Evolutionary conservation across 352 stramenopile genomes (phyloP).

Genomic region (Peronospora farinosa): DNA sequence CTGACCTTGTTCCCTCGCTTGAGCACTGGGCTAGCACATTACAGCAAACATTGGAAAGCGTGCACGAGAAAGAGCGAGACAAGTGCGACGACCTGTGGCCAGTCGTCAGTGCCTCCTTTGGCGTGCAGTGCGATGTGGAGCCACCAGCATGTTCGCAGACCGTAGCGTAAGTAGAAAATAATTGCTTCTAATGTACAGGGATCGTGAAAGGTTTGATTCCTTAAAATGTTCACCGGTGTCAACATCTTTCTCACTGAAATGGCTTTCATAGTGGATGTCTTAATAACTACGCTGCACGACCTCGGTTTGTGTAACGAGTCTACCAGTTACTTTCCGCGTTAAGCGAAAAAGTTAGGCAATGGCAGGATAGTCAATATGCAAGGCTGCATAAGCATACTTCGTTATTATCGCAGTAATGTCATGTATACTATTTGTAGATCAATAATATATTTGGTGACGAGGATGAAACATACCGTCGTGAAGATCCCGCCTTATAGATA

Average conservation of each 20-base stretch:
- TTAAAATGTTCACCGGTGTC: neutral
- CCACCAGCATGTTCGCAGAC: slow-evolving; percentile 6
- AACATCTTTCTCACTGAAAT: neutral
- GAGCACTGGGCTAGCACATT: slow-evolving; percentile 38
- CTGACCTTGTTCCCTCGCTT: slow-evolving; percentile 24
- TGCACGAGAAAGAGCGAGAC: slow-evolving; percentile 33
- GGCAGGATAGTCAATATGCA: too few relatives aligned
- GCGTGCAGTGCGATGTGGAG: slow-evolving; percentile 19
- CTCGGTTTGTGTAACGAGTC: neutral
- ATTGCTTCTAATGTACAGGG: too few relatives aligned
- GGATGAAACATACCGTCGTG: neutral
- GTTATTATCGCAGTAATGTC: too few relatives aligned
- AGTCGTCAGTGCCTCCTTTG: slow-evolving; percentile 29
- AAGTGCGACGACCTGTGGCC: slow-evolving; percentile 50
- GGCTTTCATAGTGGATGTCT: neutral
- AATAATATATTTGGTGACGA: slow-evolving; percentile 12
- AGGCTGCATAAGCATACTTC: too few relatives aligned
- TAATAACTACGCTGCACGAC: neutral
- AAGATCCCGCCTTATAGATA: slow-evolving; percentile 25
- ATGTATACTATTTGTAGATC: neutral
- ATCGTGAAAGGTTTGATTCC: neutral
- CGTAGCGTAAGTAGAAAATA: neutral
- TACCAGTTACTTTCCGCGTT: too few relatives aligned
- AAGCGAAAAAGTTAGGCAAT: too few relatives aligned
- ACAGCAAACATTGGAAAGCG: slow-evolving; percentile 31